A percentile compares a stretch with the other conserved stretches of the same genome.
phyloP scores from a whole-genome alignment of 1,284 basidiomycete species.

The Puccinia horiana region DNA sequence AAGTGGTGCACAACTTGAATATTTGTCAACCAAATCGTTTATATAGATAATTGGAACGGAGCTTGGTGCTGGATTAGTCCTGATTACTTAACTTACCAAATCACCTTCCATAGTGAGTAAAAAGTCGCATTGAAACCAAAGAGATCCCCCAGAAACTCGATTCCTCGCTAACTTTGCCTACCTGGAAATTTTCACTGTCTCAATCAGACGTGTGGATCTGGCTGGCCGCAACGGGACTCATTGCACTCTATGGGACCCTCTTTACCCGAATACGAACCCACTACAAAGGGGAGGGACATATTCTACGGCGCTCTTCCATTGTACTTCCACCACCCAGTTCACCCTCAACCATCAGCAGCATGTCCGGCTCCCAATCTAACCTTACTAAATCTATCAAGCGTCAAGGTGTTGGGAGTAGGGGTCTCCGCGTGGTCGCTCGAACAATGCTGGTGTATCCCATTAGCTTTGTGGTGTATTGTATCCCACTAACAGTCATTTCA shows the following conservation, averaged over 20 bases:
- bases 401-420: constrained; percentile 1
- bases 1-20: background rate
- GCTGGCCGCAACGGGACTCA: background rate
- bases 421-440: constrained; percentile 29
- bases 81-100: constrained; percentile 10
- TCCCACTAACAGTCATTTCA: constrained; percentile 28
- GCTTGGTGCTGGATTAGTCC: constrained; percentile 38
- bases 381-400: background rate
- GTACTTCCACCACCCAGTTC: constrained; percentile 14
- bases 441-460: constrained; percentile 39
- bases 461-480: constrained; percentile 13
- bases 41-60: constrained; percentile 25
- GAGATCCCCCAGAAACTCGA: background rate
- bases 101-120: constrained; percentile 30
- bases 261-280: constrained; percentile 20
- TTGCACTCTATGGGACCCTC: constrained; percentile 18
- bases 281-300: constrained; percentile 38
- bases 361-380: background rate
- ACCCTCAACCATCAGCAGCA: constrained; percentile 26
- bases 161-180: background rate
- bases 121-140: background rate
- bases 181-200: background rate
- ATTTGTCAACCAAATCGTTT: background rate
- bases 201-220: constrained; percentile 28
- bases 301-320: constrained; percentile 37